These are phyloP conservation scores for Yarrowia sp. DNA, from an alignment of 805 yeast species.

Conservation along the genomic window DNA sequence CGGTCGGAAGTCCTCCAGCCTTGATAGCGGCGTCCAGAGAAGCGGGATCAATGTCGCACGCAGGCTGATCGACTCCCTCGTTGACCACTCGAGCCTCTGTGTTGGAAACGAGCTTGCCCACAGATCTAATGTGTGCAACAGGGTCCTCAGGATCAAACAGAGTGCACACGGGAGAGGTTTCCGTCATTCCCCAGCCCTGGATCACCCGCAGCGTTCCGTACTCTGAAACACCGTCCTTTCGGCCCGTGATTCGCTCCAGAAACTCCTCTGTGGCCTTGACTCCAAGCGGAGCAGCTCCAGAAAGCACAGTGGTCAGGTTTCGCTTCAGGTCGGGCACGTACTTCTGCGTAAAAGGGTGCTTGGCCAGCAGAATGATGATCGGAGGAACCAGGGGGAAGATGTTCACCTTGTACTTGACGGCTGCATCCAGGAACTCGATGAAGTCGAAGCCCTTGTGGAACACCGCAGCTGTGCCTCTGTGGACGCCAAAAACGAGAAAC, in stretches of 20 bases:
- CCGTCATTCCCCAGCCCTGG: conserved; percentile 28
- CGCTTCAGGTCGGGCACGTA: conserved; percentile 44
- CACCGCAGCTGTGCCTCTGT: conserved; percentile 32
- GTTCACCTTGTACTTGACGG: conserved; percentile 40
- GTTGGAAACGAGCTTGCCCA: neutral
- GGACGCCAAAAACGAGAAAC: conserved; percentile 34
- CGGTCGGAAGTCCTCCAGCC: conserved; percentile 34
- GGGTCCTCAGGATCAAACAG: conserved; percentile 3
- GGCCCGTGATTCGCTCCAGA: conserved; percentile 25
- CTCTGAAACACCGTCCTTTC: neutral
- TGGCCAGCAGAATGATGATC: conserved; percentile 48
- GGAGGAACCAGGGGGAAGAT: conserved; percentile 46
- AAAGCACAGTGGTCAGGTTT: conserved; percentile 43
- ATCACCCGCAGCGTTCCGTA: conserved; percentile 5
- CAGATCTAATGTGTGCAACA: neutral
- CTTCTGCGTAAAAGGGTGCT: conserved; percentile 45
- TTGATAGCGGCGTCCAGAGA: neutral
- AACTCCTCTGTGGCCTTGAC: neutral
- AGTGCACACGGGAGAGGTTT: conserved; percentile 29
- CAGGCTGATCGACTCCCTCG: conserved; percentile 22
- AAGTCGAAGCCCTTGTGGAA: conserved; percentile 40
- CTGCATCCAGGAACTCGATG: conserved; percentile 34
- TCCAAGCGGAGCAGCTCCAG: conserved; percentile 50
- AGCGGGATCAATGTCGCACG: neutral
- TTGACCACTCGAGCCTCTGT: neutral